Base-by-base conservation (phyloP, 2,329 filamentous ascomycete species). In the Penicillium sp. region DNA sequence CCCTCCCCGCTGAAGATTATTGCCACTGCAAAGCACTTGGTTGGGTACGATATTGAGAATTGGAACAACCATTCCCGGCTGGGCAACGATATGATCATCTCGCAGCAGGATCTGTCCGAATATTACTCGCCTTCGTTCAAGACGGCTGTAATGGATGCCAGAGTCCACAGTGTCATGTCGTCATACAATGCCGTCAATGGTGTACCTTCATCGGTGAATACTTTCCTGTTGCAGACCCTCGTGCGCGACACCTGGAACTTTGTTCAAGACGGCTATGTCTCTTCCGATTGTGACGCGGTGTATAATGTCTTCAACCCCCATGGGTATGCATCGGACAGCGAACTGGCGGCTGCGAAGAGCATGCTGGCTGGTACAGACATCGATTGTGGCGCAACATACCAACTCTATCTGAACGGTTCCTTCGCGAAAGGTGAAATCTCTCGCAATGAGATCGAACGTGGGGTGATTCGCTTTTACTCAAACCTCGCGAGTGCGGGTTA, bases 111-210 rank as follows among this genome's bases (percentile, higher is more conserved):
- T 44, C 64, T 86, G 4, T 72, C 76, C 0, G 82, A 85, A 51
- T 86, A 85, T 62, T 86, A 83, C 54, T 70, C 83, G 27, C 80
- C 78, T 1, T 75, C 80, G 0, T 86, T 86, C 64, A 70, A 82
- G 53, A 73, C 73, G 57, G 84, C 81, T 59, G 78, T 75, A 30
- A 70, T 76, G 8, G 77, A 81, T 53, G 73, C 75, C 3, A 71
- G 74, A 31, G 76, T 76, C 3, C 70, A 72, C 11, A 81, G 79
- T 21, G 68, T 82, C 48, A 81, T 81, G 79, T 81, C 78, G 51
- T 74, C 73, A 0, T 81, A 82, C 58, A 81, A 86, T 47, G 68
- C 79, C 0, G 70, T 86, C 27, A 84, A 86, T 41, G 83, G 83
- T 0, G 72, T 80, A 0, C 82, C 83, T 0, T 74, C 79, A 2